Base-by-base conservation (phyloP, 805 yeast species). In the Myxozyma melibiosi region DNA sequence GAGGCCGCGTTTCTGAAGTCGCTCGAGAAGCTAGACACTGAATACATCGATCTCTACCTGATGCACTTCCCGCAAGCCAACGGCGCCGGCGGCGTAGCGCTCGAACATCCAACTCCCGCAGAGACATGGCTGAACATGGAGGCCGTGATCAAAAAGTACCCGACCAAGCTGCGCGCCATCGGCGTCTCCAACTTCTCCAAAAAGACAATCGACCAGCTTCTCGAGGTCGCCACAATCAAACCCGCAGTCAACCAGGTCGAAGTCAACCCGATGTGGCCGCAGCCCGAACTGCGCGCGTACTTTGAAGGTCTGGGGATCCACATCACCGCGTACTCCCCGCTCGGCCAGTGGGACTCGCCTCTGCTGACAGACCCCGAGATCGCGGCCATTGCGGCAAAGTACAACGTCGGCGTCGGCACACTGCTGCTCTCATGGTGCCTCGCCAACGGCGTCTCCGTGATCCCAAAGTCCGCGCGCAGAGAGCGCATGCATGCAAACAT, bases 11-110 rank as follows among this genome's bases (percentile, higher is more conserved):
- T 88, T 35, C 78, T 81, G 13, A 74, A 72, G 44, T 84, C 91
- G 3, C 76, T 88, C 65, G 65, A 77, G 63, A 81, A 84, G 66
- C 75, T 88, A 58, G 84, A 84, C 0, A 67, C 86, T 63, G 92
- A 85, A 45, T 89, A 89, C 67, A 85, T 89, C 51, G 96, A 89
- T 69, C 74, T 88, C 40, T 83, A 84, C 68, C 77, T 89, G 68
- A 79, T 88, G 70, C 96, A 89, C 73, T 89, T 94, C 94, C 96
- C 96, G 4, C 80, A 80, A 39, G 75, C 85, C 14, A 70, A 79
- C 13, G 39, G 69, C 59, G 71, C 25, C 7, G 41, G 18, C 9
- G 46, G 31, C n/a, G 74, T 79, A 62, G 73, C 86, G 46, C 75
- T 80, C 51, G 73, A 73, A 31, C 69, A 78, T 22, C 62, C 62